Percentiles rank a stretch among this genome's conserved stretches.
Conservation (phyloP, 768 basidiomycete species). For the Mycena epipterygia region DNA sequence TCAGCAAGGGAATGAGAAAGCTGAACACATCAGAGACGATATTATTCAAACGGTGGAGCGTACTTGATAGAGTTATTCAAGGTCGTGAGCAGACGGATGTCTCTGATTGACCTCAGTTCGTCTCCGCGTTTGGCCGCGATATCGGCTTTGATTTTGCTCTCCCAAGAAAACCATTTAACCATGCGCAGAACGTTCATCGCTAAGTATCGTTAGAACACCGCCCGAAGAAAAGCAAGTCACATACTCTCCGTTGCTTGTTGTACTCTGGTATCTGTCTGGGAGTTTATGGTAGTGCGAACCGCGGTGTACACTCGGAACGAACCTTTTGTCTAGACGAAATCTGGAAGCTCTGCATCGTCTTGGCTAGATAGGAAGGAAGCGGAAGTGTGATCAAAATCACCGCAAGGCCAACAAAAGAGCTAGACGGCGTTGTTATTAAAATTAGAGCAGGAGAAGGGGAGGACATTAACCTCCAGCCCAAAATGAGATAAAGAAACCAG, state of each 20-base stretch:
- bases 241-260: constrained; percentile 61
- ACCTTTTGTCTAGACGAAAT: constrained; percentile 52
- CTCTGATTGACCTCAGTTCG: constrained; percentile 59
- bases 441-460: not conserved
- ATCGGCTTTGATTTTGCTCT: constrained; percentile 58
- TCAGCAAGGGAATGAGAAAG: constrained; percentile 62
- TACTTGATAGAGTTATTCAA: constrained; percentile 56
- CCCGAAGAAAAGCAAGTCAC: constrained; percentile 47
- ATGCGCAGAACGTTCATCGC: constrained; percentile 59
- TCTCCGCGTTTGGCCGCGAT: constrained; percentile 60
- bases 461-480: constrained; percentile 45
- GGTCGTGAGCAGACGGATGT: constrained; percentile 55
- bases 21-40: constrained; percentile 40
- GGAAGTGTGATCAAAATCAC: constrained; percentile 58
- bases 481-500: constrained; percentile 46
- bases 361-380: constrained; percentile 57
- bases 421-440: constrained; percentile 27
- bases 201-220: constrained; percentile 45
- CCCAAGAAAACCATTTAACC: constrained; percentile 67
- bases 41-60: not conserved
- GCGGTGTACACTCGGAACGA: not conserved
- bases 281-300: constrained; percentile 31
- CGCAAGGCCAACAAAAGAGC: constrained; percentile 59
- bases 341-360: constrained; percentile 50
- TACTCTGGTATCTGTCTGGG: constrained; percentile 64